Evolutionary conservation across 139 green algal species (phyloP).

Genomic region (Chlorella sp.): DNA sequence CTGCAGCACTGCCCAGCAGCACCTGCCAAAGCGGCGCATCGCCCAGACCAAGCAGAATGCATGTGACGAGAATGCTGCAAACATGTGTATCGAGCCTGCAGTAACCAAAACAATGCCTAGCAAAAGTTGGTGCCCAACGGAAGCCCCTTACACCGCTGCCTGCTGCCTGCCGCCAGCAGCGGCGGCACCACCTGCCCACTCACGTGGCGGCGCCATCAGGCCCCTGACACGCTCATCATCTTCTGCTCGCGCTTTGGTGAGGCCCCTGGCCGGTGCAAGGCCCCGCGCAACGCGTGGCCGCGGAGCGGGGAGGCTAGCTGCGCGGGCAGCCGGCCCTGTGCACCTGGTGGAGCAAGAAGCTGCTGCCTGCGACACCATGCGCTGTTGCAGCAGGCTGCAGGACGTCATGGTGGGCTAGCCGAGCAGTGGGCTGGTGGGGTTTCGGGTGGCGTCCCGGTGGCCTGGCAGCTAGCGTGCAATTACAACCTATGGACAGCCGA

Average conservation of each 20-base stretch:
- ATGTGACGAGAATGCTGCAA: too few species aligned
- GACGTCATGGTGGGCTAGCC: too few species aligned
- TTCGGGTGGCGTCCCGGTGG: too few species aligned
- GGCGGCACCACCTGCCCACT: background rate
- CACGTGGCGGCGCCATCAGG: conserved; percentile 2
- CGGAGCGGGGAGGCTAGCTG: background rate
- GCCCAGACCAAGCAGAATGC: too few species aligned
- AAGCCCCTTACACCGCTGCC: background rate
- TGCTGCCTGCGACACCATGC: background rate
- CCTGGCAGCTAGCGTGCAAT: too few species aligned
- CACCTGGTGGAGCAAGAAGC: background rate
- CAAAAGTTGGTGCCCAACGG: too few species aligned
- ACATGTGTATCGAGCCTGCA: too few species aligned
- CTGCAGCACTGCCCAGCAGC: background rate
- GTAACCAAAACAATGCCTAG: too few species aligned
- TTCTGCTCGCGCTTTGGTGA: background rate
- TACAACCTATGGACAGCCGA: too few species aligned
- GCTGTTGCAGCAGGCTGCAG: conserved; percentile 12
- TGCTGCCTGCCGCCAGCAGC: too few species aligned
- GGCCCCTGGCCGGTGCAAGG: background rate
- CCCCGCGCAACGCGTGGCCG: background rate
- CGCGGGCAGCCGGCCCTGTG: background rate
- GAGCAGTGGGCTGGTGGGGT: too few species aligned
- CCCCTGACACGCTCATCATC: background rate
- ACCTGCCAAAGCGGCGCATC: too few species aligned